A percentile compares a stretch with the other conserved stretches of the same genome.
Conservation (phyloP, 2,329 filamentous ascomycete genomes). For the Waltergamsia citrina region DNA sequence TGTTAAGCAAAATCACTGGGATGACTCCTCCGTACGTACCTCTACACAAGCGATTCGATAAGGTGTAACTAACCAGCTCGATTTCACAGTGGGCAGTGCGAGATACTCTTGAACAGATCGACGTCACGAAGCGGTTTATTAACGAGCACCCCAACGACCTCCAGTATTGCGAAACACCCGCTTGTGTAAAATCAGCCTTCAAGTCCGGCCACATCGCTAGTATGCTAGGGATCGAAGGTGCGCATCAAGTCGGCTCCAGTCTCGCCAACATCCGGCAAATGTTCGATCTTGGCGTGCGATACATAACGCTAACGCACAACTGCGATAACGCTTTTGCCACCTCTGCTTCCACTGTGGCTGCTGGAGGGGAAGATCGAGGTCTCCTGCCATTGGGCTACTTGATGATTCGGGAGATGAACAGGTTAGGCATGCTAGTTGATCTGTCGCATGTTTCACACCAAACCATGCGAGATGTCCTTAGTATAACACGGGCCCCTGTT, state of each 20-base stretch:
- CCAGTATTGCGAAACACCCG: conserved; percentile 14
- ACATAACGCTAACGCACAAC: conserved; percentile 25
- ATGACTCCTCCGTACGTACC: conserved; percentile 12
- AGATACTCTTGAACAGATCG: conserved; percentile 22
- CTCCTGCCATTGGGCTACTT: conserved; percentile 15
- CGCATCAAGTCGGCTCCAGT: conserved; percentile 22
- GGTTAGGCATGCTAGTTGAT: conserved; percentile 23
- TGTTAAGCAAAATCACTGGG: conserved; percentile 11
- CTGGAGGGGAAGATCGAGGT: conserved; percentile 11
- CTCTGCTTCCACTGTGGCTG: conserved; percentile 17
- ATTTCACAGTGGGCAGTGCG: conserved; percentile 5
- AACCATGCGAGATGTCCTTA: conserved; percentile 18
- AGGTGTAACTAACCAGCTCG: neutral
- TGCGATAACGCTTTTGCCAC: conserved; percentile 20
- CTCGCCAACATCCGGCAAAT: conserved; percentile 22
- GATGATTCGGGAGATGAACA: conserved; percentile 23
- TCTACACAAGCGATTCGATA: neutral
- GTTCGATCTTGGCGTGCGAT: conserved; percentile 24
- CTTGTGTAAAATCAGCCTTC: conserved; percentile 18
- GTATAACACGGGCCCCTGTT: conserved; percentile 15
- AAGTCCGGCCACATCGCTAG: conserved; percentile 19
- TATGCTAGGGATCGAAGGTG: conserved; percentile 26
- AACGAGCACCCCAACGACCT: conserved; percentile 27
- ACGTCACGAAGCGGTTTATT: conserved; percentile 19
- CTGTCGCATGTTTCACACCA: conserved; percentile 19